Base-by-base conservation (phyloP, 495 filamentous ascomycete species). In the Annulohypoxylon moriforme region DNA sequence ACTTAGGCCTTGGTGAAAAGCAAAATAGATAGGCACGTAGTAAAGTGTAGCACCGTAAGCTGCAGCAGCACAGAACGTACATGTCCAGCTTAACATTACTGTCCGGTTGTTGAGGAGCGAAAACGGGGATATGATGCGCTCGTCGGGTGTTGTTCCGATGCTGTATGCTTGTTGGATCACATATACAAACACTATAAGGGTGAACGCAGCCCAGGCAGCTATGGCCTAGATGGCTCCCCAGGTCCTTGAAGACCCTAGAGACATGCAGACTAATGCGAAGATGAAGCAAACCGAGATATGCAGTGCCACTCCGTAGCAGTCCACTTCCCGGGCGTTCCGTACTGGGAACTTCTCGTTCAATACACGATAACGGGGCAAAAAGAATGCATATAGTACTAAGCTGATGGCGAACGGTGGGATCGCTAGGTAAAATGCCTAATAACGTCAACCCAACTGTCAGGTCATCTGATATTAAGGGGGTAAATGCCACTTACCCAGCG, bases 381-480 rank as follows among this genome's bases (percentile, higher is more conserved):
- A 69, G 61, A 88, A 81, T 49, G 89, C 38, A 69, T 85, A 89
- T 24, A 87, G 80, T 0, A 85, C 83, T 2, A 85, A 75, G 44
- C 83, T 84, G 22, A 85, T 64, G 11, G 63, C 88, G 4, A 85
- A 85, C 24, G 91, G 76, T 34, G 80, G 77, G 7, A 92, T 83
- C 56, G 90, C 89, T 69, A 92, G 85, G 75, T 91, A 92, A 69
- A 92, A 91, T 5, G 85, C 83, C 71, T 73, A 50, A 5, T 13
- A 20, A 5, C 29, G 34, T 73, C 57, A 70, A 56, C 53, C 3
- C 1, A 6, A 16, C 2, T 56, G 34, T 25, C 6, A 31, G 11
- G 16, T 1, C 24, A 5, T 27, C 13, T 29, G 14, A 25, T 42
- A 42, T 20, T 7, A 8, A 24, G 22, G 34, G 24, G 24, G 11